Base-by-base conservation (phyloP, 805 yeast species). In the Candida multigemmis region DNA sequence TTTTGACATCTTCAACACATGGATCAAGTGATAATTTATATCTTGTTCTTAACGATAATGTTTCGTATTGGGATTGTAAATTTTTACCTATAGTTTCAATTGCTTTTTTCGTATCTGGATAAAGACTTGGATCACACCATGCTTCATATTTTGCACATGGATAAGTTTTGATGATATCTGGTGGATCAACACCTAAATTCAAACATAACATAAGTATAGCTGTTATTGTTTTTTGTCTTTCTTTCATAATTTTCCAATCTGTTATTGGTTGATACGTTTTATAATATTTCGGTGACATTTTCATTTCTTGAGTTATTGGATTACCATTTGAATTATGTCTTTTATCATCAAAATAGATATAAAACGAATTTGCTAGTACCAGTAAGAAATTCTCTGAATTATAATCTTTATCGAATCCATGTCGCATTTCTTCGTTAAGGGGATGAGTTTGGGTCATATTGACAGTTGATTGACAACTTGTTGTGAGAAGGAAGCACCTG, bases 101-200 rank as follows among this genome's bases (percentile, higher is more conserved):
- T 12, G 96, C 96, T 53, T 85, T 85, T 48, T 84, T 84, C 0
- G 93, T 75, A 46, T 87, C 97, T 18, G 77, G 71, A 41, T 74
- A 78, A 6, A 75, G 65, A 14, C 81, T 58, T 0, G 97, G 96
- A 48, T 91, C 95, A 7, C 87, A 74, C 85, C 96, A 89, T 1
- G 96, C 81, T 59, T 91, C 98, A 21, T 77, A 56, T 38, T 78
- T 75, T 1, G 98, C 96, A 42, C 93, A 82, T 1, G 96, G 96
- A 35, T 82, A 85, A 0, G 96, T 85, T 48, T 86, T 84, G 47
- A 83, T 74, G 15, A 87, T 75, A 53, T 91, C 98, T 1, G 98
- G 98, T 3, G 98, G 98, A 40, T 89, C 97, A 2, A 91, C 96
- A 6, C 97, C 96, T 14, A 89, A 54, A 46, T 91, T 91, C 20